A percentile compares a stretch with the other conserved stretches of the same genome.
These are phyloP conservation scores for Penicillium verrucosum DNA, from an alignment of 2,329 filamentous ascomycete genomes.

Conservation along the genomic window DNA sequence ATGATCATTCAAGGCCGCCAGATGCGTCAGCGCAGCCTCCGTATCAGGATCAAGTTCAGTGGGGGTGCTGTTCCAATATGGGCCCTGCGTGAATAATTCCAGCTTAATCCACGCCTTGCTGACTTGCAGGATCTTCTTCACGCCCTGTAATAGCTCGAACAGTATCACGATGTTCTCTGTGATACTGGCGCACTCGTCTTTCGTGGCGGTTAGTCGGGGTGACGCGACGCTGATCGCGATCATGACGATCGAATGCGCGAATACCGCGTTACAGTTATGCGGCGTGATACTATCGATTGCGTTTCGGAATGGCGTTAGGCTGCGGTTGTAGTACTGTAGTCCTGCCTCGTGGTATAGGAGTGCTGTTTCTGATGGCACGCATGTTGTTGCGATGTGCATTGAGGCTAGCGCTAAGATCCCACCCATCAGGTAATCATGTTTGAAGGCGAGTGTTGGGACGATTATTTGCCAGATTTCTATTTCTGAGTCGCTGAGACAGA, in stretches of 20 bases:
- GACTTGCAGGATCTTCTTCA: conserved; percentile 26
- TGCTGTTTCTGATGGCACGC: conserved; percentile 10
- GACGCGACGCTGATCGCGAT: conserved; percentile 27
- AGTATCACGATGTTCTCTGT: conserved; percentile 26
- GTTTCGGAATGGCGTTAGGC: conserved; percentile 27
- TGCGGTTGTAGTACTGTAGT: conserved; percentile 26
- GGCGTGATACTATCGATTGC: conserved; percentile 27
- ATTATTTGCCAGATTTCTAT: conserved; percentile 32
- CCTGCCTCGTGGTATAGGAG: conserved; percentile 26
- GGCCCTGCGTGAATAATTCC: conserved; percentile 47
- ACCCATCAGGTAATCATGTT: conserved; percentile 36
- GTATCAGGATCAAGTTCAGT: conserved; percentile 19
- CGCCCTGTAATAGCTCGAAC: conserved; percentile 30
- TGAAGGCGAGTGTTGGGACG: conserved; percentile 34
- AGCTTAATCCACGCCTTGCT: conserved; percentile 43
- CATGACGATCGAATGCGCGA: conserved; percentile 29
- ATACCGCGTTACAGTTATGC: conserved; percentile 29
- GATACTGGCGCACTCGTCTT: conserved; percentile 16
- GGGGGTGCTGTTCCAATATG: conserved; percentile 48
- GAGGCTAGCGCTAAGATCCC: conserved; percentile 38
- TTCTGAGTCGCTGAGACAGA: conserved; percentile 28
- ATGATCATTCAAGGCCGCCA: conserved; percentile 21
- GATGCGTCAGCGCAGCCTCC: conserved; percentile 16
- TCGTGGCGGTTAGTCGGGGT: conserved; percentile 19
- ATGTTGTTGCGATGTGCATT: conserved; percentile 34